Evolutionary conservation across 805 yeast species (phyloP).

Genomic region (Candida dajiaensis): DNA sequence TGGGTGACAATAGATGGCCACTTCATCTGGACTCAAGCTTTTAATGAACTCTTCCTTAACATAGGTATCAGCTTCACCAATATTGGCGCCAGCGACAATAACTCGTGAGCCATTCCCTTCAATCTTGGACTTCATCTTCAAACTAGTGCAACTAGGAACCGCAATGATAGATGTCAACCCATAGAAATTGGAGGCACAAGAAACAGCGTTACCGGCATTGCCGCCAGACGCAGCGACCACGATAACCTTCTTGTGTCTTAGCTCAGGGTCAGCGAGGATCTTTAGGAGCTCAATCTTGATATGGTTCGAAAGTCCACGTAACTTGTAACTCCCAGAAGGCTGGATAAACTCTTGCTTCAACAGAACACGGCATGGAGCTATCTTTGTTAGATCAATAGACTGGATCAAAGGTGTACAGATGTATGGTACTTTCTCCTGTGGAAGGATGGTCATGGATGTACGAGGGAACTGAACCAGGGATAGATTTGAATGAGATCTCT

Average conservation of each 20-base stretch:
- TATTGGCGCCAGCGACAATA: slow-evolving; percentile 37
- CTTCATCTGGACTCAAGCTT: slow-evolving; percentile 15
- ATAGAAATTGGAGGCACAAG: slow-evolving; percentile 36
- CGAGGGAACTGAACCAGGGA: no score
- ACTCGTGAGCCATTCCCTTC: slow-evolving; percentile 45
- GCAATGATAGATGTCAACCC: slow-evolving; percentile 46
- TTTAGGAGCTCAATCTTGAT: slow-evolving; percentile 29
- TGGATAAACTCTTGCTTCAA: slow-evolving; percentile 48
- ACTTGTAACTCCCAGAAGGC: slow-evolving; percentile 53
- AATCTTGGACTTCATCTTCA: slow-evolving; percentile 40
- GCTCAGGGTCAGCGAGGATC: slow-evolving; percentile 18
- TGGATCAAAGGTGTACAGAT: slow-evolving; percentile 32
- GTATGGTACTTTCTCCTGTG: slow-evolving; percentile 10
- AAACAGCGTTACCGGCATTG: slow-evolving; percentile 51
- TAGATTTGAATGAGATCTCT: neutral
- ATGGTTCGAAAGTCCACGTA: slow-evolving; percentile 48
- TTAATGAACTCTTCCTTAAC: slow-evolving; percentile 29
- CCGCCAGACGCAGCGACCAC: slow-evolving; percentile 53
- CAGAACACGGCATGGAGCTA: slow-evolving; percentile 32
- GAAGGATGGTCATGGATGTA: slow-evolving; percentile 2
- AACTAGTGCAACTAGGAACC: slow-evolving; percentile 46
- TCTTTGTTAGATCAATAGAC: slow-evolving; percentile 27
- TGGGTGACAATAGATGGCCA: slow-evolving; percentile 49
- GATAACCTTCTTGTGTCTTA: slow-evolving; percentile 26
- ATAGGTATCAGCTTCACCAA: slow-evolving; percentile 46